Conservation (phyloP, 306 rosid species). For the Dalbergia cultrata region DNA sequence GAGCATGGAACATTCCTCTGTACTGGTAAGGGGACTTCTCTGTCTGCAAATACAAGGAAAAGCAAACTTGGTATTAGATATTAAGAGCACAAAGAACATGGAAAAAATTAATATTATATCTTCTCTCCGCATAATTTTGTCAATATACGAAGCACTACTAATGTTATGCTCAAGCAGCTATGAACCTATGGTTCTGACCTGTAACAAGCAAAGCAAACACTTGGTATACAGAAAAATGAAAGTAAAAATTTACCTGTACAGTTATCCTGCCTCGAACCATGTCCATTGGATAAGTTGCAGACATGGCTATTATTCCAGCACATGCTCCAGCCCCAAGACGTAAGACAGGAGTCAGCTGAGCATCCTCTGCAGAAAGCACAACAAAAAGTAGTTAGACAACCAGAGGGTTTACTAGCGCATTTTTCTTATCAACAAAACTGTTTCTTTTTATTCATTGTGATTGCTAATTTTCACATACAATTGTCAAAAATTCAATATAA, state of each 20-base stretch:
- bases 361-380: slow-evolving; percentile 67
- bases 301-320: slow-evolving; percentile 98
- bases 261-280: slow-evolving; percentile 97
- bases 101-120: neutral
- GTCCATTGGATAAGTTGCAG: slow-evolving; percentile 98
- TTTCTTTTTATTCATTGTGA: neutral
- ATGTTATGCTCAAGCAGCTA: slow-evolving; percentile 5
- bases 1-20: slow-evolving; percentile 93
- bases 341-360: slow-evolving; percentile 82
- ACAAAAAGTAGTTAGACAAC: slow-evolving; percentile 12
- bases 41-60: slow-evolving; percentile 61
- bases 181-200: neutral
- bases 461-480: neutral
- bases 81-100: slow-evolving; percentile 17
- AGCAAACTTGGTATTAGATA: slow-evolving; percentile 18
- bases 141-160: neutral
- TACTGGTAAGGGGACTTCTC: slow-evolving; percentile 88
- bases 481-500: neutral
- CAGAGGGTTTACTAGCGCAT: neutral
- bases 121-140: neutral
- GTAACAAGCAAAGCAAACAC: slow-evolving; percentile 14
- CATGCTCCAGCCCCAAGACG: slow-evolving; percentile 98
- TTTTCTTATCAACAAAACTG: neutral
- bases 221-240: neutral
- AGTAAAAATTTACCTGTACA: slow-evolving; percentile 76